These are phyloP conservation scores for Phytophthora palmivora DNA, from an alignment of 352 stramenopile genomes.

Conservation along the genomic window DNA sequence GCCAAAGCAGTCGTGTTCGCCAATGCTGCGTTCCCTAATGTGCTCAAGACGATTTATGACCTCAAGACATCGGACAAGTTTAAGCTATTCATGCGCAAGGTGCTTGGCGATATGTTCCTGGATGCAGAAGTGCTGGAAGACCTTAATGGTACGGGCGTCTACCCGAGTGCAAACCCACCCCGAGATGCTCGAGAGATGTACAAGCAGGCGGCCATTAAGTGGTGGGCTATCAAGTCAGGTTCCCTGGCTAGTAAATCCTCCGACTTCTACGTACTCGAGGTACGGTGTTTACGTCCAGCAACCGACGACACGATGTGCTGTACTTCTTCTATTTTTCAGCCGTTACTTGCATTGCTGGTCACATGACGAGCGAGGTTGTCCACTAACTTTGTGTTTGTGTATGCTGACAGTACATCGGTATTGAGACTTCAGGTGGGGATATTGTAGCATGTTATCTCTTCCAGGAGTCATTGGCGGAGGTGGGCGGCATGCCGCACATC, in stretches of 20 bases:
- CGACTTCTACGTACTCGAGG: slow-evolving; percentile 88
- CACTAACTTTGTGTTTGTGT: slow-evolving; percentile 34
- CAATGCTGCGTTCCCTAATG: slow-evolving; percentile 78
- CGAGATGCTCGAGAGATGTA: slow-evolving; percentile 78
- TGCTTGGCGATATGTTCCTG: slow-evolving; percentile 82
- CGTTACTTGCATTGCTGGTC: slow-evolving; percentile 21
- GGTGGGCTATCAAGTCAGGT: slow-evolving; percentile 89
- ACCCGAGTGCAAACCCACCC: slow-evolving; percentile 73
- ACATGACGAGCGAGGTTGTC: slow-evolving; percentile 15
- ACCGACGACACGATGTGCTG: slow-evolving; percentile 9
- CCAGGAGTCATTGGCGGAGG: slow-evolving; percentile 84
- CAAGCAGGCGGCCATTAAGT: slow-evolving; percentile 91
- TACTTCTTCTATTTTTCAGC: slow-evolving; percentile 33
- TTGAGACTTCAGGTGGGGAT: slow-evolving; percentile 75
- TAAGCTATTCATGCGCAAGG: slow-evolving; percentile 85
- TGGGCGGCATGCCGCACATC: slow-evolving; percentile 85
- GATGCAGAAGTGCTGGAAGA: slow-evolving; percentile 88
- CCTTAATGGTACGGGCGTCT: slow-evolving; percentile 82
- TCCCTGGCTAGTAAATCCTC: slow-evolving; percentile 81
- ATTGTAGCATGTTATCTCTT: slow-evolving; percentile 89
- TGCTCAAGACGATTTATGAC: slow-evolving; percentile 88
- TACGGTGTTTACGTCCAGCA: slow-evolving; percentile 25
- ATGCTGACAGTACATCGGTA: slow-evolving; percentile 75
- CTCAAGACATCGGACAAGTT: slow-evolving; percentile 87
- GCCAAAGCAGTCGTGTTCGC: slow-evolving; percentile 83